Conservation (phyloP, 2,329 filamentous ascomycete genomes). For the Sporothrix luriei region DNA sequence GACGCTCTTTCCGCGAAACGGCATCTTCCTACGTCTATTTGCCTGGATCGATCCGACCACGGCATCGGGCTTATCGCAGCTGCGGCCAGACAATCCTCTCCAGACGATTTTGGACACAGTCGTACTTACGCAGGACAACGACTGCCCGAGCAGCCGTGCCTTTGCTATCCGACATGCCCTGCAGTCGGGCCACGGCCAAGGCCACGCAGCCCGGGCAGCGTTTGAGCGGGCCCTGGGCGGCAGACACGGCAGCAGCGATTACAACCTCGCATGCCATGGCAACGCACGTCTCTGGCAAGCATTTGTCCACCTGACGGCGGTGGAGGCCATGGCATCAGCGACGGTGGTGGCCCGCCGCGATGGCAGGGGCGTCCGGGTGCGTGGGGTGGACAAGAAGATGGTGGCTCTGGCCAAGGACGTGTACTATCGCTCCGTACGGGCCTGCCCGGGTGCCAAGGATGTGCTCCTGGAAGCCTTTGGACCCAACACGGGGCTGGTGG, state of each 20-base stretch:
- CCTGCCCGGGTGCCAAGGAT: constrained; percentile 55
- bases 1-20: constrained; percentile 70
- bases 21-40: constrained; percentile 70
- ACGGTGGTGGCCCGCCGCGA: constrained; percentile 42
- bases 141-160: constrained; percentile 50
- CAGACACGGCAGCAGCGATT: constrained; percentile 34
- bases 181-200: constrained; percentile 53
- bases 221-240: constrained; percentile 56
- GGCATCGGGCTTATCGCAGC: constrained; percentile 39
- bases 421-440: constrained; percentile 52
- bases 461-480: constrained; percentile 56
- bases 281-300: constrained; percentile 53
- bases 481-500: constrained; percentile 20
- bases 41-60: constrained; percentile 66
- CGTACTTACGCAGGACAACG: constrained; percentile 47
- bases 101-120: constrained; percentile 64
- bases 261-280: constrained; percentile 37
- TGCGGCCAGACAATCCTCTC: constrained; percentile 74
- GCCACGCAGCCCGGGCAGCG: constrained; percentile 53
- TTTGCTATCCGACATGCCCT: constrained; percentile 59
- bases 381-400: constrained; percentile 29
- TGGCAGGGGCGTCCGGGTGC: constrained; percentile 35
- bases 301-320: constrained; percentile 51
- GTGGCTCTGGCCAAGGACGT: constrained; percentile 48
- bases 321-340: constrained; percentile 27